Conservation (phyloP, 768 basidiomycete species). For the Scleroderma bovista region DNA sequence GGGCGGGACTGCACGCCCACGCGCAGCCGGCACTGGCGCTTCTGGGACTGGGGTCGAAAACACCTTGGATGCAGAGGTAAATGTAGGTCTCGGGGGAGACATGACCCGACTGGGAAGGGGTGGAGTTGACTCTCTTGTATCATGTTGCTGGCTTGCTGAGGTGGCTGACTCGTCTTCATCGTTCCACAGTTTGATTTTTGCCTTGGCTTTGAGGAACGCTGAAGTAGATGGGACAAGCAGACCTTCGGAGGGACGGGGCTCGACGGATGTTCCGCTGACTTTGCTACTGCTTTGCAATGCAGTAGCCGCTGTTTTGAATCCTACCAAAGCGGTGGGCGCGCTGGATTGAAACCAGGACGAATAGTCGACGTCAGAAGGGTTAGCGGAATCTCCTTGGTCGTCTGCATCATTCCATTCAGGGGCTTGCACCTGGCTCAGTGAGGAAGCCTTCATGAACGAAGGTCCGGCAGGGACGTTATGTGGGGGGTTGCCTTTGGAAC, state of each 20-base stretch:
- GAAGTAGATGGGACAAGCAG: conserved; percentile 47
- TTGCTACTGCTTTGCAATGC: conserved; percentile 1
- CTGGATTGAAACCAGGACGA: conserved; percentile 47
- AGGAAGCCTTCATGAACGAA: conserved; percentile 14
- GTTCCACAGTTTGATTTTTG: conserved; percentile 46
- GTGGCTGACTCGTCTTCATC: conserved; percentile 25
- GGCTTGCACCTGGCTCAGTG: conserved; percentile 1
- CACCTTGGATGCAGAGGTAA: conserved; percentile 35
- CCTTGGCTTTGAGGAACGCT: conserved; percentile 51
- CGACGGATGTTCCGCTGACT: conserved; percentile 11
- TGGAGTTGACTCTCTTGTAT: conserved; percentile 14
- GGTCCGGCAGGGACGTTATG: conserved; percentile 9
- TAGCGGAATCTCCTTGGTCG: conserved; percentile 27
- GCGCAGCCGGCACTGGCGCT: conserved; percentile 35
- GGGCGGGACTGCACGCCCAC: conserved; percentile 16
- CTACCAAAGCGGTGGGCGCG: conserved; percentile 20
- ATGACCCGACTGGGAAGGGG: neutral
- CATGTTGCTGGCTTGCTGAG: conserved; percentile 9
- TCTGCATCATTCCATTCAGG: conserved; percentile 1
- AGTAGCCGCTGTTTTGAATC: conserved; percentile 35
- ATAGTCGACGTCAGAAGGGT: conserved; percentile 37
- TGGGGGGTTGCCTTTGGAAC: neutral
- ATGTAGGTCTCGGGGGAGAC: conserved; percentile 25
- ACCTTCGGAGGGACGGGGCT: conserved; percentile 21
- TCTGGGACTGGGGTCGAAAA: conserved; percentile 24